Evolutionary conservation across 129 eudicot species (phyloP).

Genomic region (Oenanthe sinensis): DNA sequence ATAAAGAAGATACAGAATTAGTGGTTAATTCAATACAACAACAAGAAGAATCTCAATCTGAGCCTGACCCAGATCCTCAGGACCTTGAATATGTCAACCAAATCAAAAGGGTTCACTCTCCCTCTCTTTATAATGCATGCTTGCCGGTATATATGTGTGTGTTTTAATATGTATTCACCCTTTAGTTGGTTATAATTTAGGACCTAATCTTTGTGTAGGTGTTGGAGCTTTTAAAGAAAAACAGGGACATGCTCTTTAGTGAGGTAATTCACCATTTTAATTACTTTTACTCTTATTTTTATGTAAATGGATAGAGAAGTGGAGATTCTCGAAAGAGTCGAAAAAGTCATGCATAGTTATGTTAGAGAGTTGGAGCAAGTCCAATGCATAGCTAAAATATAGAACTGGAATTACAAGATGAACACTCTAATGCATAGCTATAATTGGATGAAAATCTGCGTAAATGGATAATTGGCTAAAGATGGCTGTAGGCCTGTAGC

Average conservation of each 20-base stretch:
- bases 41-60: slow-evolving; percentile 26
- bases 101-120: slow-evolving; percentile 46
- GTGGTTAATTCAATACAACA: slow-evolving; percentile 18
- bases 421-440: neutral
- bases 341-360: neutral
- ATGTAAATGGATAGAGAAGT: neutral
- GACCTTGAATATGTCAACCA: slow-evolving; percentile 73
- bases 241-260: slow-evolving; percentile 82
- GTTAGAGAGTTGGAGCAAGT: neutral
- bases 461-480: neutral
- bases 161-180: neutral
- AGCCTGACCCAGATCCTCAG: slow-evolving; percentile 62
- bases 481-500: neutral
- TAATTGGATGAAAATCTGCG: neutral
- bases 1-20: slow-evolving; percentile 39
- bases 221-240: slow-evolving; percentile 81
- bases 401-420: neutral
- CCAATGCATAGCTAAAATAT: neutral
- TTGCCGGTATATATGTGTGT: neutral
- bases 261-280: slow-evolving; percentile 44
- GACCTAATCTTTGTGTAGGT: slow-evolving; percentile 33
- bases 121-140: neutral
- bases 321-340: neutral
- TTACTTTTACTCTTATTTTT: neutral
- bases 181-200: neutral